Evolutionary conservation across 2,329 filamentous ascomycete species (phyloP).

Genomic region (Calonectria ilicicola): DNA sequence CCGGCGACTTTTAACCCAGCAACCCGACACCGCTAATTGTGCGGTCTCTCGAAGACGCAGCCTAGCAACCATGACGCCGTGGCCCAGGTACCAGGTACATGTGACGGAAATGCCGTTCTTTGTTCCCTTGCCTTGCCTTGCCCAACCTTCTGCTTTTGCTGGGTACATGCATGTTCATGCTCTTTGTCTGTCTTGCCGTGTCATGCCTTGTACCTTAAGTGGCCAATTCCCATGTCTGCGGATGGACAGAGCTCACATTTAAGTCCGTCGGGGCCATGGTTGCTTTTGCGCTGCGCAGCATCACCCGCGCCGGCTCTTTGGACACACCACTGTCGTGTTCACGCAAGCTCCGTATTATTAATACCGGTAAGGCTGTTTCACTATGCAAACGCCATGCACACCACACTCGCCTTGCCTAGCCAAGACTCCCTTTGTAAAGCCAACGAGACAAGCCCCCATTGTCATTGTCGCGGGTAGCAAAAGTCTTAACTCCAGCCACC

Average conservation of each 20-base stretch:
- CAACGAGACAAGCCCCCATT: not conserved
- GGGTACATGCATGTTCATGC: not conserved
- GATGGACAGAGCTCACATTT: not conserved
- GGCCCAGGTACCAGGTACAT: conserved; percentile 21
- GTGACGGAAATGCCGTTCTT: not conserved
- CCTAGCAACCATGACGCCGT: conserved; percentile 8
- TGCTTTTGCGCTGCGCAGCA: conserved; percentile 18
- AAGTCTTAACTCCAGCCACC: conserved; percentile 7
- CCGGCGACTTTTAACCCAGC: conserved; percentile 22
- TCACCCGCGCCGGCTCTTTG: not conserved
- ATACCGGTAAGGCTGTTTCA: conserved; percentile 7
- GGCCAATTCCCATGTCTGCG: not conserved
- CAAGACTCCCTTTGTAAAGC: not conserved
- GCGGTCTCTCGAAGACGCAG: not conserved
- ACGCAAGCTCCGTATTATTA: not conserved
- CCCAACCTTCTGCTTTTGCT: conserved; percentile 16
- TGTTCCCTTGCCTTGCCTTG: not conserved
- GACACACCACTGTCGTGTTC: not conserved
- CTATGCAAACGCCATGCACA: not conserved
- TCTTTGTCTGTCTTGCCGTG: not conserved
- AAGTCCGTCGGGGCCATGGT: conserved; percentile 29
- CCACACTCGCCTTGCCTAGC: not conserved
- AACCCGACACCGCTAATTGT: conserved; percentile 21
- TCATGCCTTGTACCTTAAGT: not conserved
- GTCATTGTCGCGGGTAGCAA: conserved; percentile 6